Percentiles rank a stretch among this genome's conserved stretches.
Evolutionary conservation across 2,329 filamentous ascomycete genomes (phyloP).

Genomic region (Fusarium redolens): DNA sequence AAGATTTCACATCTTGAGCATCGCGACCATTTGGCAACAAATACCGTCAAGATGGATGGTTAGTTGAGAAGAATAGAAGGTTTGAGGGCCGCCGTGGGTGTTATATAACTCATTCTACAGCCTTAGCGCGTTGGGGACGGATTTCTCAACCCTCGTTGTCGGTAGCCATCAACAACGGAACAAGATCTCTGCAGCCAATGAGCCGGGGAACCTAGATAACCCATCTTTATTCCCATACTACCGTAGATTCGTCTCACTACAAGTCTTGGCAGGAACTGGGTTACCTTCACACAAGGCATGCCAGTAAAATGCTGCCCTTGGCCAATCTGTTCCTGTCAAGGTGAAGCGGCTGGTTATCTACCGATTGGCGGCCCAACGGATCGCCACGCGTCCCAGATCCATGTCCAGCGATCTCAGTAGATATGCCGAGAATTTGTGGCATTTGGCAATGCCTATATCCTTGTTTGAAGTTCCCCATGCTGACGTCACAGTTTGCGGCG

Average conservation of each 20-base stretch:
- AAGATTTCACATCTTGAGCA: neutral
- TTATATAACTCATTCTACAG: neutral
- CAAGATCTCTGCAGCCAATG: neutral
- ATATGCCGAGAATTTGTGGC: neutral
- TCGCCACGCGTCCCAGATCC: no score
- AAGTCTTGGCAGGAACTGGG: neutral
- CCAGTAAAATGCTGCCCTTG: fast-evolving
- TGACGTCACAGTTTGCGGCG: neutral
- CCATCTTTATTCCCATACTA: neutral
- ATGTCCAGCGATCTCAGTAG: neutral
- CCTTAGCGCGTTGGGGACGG: neutral
- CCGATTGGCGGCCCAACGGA: neutral
- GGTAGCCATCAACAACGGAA: neutral
- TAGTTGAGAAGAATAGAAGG: neutral
- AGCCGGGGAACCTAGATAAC: fast-evolving
- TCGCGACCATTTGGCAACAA: neutral
- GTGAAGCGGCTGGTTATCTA: no score
- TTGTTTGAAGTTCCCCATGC: neutral
- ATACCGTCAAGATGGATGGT: fast-evolving
- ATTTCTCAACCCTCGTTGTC: neutral
- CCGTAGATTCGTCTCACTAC: neutral
- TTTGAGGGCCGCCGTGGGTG: fast-evolving
- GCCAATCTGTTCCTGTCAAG: fast-evolving
- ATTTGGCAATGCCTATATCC: neutral
- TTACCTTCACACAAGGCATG: fast-evolving